phyloP scores from a whole-genome alignment of 1,284 basidiomycete genomes.

The Hemileia vastatrix region DNA sequence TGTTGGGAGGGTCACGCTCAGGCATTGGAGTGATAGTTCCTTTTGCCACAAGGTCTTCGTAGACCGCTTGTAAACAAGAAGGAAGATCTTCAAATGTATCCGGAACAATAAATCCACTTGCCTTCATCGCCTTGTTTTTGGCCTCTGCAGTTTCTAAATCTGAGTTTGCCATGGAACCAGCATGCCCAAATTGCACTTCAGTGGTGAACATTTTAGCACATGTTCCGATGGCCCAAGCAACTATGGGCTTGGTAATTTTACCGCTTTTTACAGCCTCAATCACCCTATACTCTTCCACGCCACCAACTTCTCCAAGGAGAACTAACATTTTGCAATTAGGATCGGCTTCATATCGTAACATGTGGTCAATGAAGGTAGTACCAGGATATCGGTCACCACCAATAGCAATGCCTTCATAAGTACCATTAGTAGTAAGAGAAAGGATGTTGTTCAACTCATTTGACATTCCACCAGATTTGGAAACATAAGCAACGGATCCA shows the following conservation, averaged over 20 bases:
- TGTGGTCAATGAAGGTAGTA: slow-evolving; percentile 97
- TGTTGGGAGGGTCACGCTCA: slow-evolving; percentile 84
- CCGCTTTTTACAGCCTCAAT: slow-evolving; percentile 94
- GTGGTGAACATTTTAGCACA: slow-evolving; percentile 99
- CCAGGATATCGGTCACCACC: slow-evolving; percentile 98
- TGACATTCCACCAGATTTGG: slow-evolving; percentile 99
- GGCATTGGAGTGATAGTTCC: slow-evolving; percentile 63
- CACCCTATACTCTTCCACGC: slow-evolving; percentile 97
- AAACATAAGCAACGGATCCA: slow-evolving; percentile 96
- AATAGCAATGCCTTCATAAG: slow-evolving; percentile 99
- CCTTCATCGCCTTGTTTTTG: slow-evolving; percentile 92
- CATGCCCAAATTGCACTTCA: slow-evolving; percentile 98
- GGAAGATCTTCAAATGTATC: slow-evolving; percentile 97
- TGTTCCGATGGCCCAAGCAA: slow-evolving; percentile 98
- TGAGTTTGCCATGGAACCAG: slow-evolving; percentile 95
- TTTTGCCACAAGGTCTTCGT: slow-evolving; percentile 65
- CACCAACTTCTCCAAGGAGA: slow-evolving; percentile 95
- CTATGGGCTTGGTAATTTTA: slow-evolving; percentile 92
- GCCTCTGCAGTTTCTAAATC: slow-evolving; percentile 93
- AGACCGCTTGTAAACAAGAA: slow-evolving; percentile 68
- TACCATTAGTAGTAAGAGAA: slow-evolving; percentile 92
- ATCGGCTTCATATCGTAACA: slow-evolving; percentile 93
- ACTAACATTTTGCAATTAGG: slow-evolving; percentile 98
- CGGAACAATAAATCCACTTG: slow-evolving; percentile 90
- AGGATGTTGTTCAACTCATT: slow-evolving; percentile 99